These are phyloP conservation scores for Pseudozyma tsukubaensis DNA, from an alignment of 1,284 basidiomycete species.

Conservation along the genomic window DNA sequence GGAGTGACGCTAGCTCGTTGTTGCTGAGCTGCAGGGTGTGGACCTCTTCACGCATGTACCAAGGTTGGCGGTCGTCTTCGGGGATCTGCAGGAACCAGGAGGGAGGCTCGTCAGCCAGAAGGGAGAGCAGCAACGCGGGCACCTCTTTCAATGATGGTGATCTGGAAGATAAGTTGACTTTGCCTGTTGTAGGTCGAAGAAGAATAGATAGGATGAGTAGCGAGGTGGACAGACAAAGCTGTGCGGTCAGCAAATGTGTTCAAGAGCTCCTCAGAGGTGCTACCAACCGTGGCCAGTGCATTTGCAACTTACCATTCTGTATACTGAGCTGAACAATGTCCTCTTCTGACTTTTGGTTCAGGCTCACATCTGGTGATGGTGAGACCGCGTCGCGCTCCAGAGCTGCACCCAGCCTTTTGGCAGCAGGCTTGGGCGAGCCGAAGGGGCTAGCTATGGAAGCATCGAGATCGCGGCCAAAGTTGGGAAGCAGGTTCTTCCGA, in stretches of 20 bases:
- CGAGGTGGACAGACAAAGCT: neutral
- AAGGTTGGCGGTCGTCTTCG: conserved; percentile 49
- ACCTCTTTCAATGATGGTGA: conserved; percentile 46
- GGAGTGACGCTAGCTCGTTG: conserved; percentile 49
- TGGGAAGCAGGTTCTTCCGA: conserved; percentile 8
- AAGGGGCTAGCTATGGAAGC: conserved; percentile 51
- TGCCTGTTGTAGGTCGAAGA: conserved; percentile 20
- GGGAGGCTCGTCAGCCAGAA: conserved; percentile 53
- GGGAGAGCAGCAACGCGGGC: conserved; percentile 44
- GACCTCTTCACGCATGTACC: conserved; percentile 56
- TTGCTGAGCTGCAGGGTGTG: conserved; percentile 50
- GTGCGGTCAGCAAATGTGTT: neutral
- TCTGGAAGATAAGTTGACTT: conserved; percentile 51
- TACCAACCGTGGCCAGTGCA: neutral
- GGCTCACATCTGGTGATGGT: conserved; percentile 13
- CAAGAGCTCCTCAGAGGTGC: neutral
- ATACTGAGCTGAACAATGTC: conserved; percentile 42
- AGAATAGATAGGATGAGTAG: neutral
- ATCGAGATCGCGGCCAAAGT: conserved; percentile 42
- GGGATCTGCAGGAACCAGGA: conserved; percentile 53
- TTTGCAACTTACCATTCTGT: conserved; percentile 32
- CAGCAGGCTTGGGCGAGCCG: conserved; percentile 46
- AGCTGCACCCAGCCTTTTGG: conserved; percentile 6
- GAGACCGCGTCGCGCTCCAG: conserved; percentile 8
- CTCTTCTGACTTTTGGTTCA: conserved; percentile 44